Base-by-base conservation (phyloP, 2,329 filamentous ascomycete species). In the Calycina herbarum region DNA sequence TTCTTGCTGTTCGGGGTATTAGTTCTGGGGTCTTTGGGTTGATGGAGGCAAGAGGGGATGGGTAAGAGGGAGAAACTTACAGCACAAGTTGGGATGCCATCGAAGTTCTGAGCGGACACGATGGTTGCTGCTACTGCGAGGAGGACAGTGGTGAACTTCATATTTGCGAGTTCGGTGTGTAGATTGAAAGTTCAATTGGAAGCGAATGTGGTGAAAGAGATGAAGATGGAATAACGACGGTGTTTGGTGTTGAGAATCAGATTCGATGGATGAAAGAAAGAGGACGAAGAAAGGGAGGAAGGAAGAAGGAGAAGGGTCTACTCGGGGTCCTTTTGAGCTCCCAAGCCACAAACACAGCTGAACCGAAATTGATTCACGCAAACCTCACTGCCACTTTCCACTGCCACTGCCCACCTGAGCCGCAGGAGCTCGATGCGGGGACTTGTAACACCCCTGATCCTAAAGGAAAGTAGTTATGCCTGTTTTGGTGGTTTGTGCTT, bases 71-170 rank as follows among this genome's bases (percentile, higher is more conserved):
- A 20, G 20, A 20, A 20, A 20, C 79, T 68, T 78, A 82, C 80
- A 70, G 79, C 78, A 69, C 80, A 82, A 5, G 70, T 20, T 58
- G 79, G 77, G 64, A 78, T 68, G 45, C 73, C 76, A 31, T 67
- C 51, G 60, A 80, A 73, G 69, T 78, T 69, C 72, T 81, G 79
- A 38, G 79, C 79, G 60, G 76, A 75, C 54, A 75, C 78, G 45
- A 80, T 67, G 73, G 78, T 74, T 59, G 73, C 75, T 48, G 72
- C 69, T 65, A 75, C 76, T 61, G 78, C 67, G 62, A 78, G 61
- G 38, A 59, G 38, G 57, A 78, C 66, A 64, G 78, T 67, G 51
- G 75, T 61, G 69, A 74, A 69, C 79, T 81, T 82, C 80, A 82
- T 82, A 24, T 71, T 80, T 75, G 60, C 57, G 66, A 27, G 66